These are phyloP conservation scores for Ogataea paradorogensis DNA, from an alignment of 805 yeast genomes.

Conservation along the genomic window DNA sequence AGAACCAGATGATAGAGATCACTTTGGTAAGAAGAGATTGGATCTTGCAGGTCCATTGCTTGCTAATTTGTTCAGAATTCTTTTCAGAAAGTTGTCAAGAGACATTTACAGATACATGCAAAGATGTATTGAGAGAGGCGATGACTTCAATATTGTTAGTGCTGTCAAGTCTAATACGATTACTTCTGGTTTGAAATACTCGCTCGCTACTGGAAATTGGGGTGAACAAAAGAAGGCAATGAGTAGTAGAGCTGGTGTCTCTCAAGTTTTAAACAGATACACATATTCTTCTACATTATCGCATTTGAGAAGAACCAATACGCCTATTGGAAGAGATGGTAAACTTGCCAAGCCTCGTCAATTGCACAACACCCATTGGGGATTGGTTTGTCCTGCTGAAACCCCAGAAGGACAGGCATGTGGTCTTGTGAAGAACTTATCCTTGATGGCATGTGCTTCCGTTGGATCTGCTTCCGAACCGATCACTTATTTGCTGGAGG, in stretches of 20 bases:
- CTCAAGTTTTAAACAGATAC: constrained; percentile 96
- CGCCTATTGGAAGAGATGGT: constrained; percentile 99
- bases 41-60: constrained; percentile 98
- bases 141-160: constrained; percentile 91
- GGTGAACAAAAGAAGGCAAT: constrained; percentile 99
- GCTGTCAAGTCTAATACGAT: constrained; percentile 97
- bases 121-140: constrained; percentile 96
- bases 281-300: constrained; percentile 98
- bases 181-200: constrained; percentile 95
- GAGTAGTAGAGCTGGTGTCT: constrained; percentile 98
- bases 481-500: constrained; percentile 86
- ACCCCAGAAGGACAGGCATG: constrained; percentile 99
- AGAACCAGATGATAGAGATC: constrained; percentile 99
- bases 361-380: constrained; percentile 99
- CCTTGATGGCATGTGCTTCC: constrained; percentile 95
- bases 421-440: constrained; percentile 95
- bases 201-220: constrained; percentile 99
- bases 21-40: constrained; percentile 96
- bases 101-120: constrained; percentile 98
- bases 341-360: constrained; percentile 98
- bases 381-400: constrained; percentile 98
- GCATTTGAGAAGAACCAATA: constrained; percentile 97
- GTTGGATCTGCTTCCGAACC: constrained; percentile 98
- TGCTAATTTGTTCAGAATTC: constrained; percentile 90
- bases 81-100: constrained; percentile 91